Evolutionary conservation across 1,284 basidiomycete genomes (phyloP), one percentile per base, ranked within the genome.

Genomic region (Cryptococcus deneoformans): DNA sequence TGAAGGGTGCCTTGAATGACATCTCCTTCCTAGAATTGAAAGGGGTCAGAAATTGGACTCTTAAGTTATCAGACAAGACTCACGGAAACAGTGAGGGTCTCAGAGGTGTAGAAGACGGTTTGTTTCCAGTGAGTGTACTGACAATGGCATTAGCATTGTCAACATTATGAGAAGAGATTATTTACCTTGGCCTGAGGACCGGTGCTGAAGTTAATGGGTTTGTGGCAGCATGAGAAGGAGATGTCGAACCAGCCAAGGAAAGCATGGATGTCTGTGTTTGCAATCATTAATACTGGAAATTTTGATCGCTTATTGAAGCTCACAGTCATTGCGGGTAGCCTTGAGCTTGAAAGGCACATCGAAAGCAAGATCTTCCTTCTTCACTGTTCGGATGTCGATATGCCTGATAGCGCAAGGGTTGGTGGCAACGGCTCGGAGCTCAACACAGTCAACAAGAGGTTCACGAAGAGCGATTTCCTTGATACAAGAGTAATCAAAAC

Each of bases 201-300:
- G 16, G 93, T 97, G 52, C 90, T 92, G 80, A 97, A 97, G 71
- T 87, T 87, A 64, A 96, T 87, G 67, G 92, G 92, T 79, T 94
- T 98, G 82, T 99, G 96, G 62, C 92, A 94, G 74, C 90, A 93
- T 58, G 91, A 88, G 80, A 99, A 99, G 50, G 86, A 84, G 70
- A 97, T 90, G 78, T 99, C 96, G 79, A 99, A 99, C 96, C 96
- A 99, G 42, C 93, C 94, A 54, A 99, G 86, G 86, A 98, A 97
- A n/a, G 96, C 96, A 73, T 99, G 96, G 16, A 95, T 84, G 75
- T 92, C 92, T 95, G 57, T 24, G 34, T 40, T 20, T 20, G 49
- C 54, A 50, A 37, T 52, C 29, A 16, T n/a, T 16, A 40, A 20
- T 35, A 12, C 35, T 40, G 11, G 8, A 14, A 44, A 20, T 14